Base-by-base conservation (phyloP, 2,329 filamentous ascomycete genomes). In the Paecilomyces niveus region DNA sequence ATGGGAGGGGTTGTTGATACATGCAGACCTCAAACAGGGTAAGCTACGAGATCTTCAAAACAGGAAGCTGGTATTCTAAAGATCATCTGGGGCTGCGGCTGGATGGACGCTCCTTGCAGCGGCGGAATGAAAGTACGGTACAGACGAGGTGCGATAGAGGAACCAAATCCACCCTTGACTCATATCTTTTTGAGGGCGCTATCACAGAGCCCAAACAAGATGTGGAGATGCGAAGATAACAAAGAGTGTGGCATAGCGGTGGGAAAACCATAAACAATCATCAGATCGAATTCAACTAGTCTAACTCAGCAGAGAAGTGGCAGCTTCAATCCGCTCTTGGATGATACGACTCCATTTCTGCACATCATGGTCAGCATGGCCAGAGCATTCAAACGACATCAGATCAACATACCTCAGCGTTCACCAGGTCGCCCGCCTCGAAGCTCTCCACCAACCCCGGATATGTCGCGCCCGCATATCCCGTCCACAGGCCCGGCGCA, bases 401-500 rank as follows among this genome's bases (percentile, higher is more conserved):
- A 9, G 24, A 58, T 45, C 54, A 55, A 24, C 81, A 74, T 67
- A 87, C 85, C 83, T 68, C 63, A 18, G 78, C 77, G 59, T 78
- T 80, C 6, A 67, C 67, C 58, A 72, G 55, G 68, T 83, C 76
- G 1, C 72, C 70, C 52, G 76, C 80, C 29, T 86, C 82, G 53
- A 88, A 75, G 55, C 80, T 82, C 70, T 88, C 85, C 4, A 86
- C 81, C n/a, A 88, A 72, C 1, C 85, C 84, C 1, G 85, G 85
- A 65, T 84, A 88, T 8, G 85, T 86, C 3, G 82, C 85, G 2
- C 92, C 92, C 0, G 91, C 80, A 73, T 97, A 97, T 0, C 92
- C 92, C 0, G 91, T 96, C 91, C 92, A 96, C 54, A 93, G 72
- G 0, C 92, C 92, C 0, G 92, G 92, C 1, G 92, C 92, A 74